Base-by-base conservation (phyloP, 2,329 filamentous ascomycete genomes). In the Domatiomyces catenatus region DNA sequence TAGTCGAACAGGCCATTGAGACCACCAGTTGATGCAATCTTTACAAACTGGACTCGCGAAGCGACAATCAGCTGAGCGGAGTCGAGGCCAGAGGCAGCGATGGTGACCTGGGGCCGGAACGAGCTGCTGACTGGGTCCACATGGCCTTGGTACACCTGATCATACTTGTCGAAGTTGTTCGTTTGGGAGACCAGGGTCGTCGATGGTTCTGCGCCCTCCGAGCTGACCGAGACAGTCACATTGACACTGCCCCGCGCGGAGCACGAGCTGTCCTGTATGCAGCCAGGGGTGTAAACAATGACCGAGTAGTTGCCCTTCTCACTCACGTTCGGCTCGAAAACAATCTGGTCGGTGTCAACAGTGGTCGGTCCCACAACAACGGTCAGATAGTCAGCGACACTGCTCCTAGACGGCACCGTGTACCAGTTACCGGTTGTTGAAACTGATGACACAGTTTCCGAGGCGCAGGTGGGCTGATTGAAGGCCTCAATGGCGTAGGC, bases 111-210 rank as follows among this genome's bases (percentile, higher is more conserved):
- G 12, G 90, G 87, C 43, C 81, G 81, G 72, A 95, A 95, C 18
- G 75, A 76, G 55, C 70, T 71, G 8, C 78, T 82, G 49, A 77
- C 80, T 49, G 81, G 81, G 62, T 96, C 87, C 49, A 98, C 80
- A 57, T 80, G 80, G 46, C 89, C 92, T 57, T 83, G 84, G 67
- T 88, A 94, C 52, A 98, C 81, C 58, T 86, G 81, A 63, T 98
- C 92, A 62, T 94, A 96, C 67, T 98, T 98, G 71, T 96, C 90
- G 65, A 83, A 93, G 64, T 93, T 77, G 68, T 98, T 98, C 17
- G 89, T 94, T 67, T 98, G 92, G 63, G 77, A 93, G 6, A 95
- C 70, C 0, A 77, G 75, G 0, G 74, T 78, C 24, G 77, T 74
- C 51, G 81, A 73, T 62, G 50, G 68, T 61, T 62, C 73, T 61